Conservation (phyloP, 495 filamentous ascomycete genomes). For the Lasiosphaeria ovina region DNA sequence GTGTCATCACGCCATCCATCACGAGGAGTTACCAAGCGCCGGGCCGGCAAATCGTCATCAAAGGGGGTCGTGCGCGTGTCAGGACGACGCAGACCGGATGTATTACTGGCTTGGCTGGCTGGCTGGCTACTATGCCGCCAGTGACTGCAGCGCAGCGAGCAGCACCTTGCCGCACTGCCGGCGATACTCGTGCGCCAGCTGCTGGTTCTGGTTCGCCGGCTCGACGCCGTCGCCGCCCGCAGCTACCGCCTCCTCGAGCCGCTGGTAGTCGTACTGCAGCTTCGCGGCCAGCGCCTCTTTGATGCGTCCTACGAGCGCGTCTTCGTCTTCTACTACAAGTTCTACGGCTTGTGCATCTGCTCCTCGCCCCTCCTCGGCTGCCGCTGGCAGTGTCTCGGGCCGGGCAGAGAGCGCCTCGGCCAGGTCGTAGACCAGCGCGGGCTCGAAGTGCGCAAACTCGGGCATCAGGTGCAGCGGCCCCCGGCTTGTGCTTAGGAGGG, state of each 20-base stretch:
- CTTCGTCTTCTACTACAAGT: neutral
- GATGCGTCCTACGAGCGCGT: constrained; percentile 22
- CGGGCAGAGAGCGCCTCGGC: constrained; percentile 20
- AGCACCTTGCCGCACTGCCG: constrained; percentile 41
- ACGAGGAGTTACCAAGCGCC: too few relatives aligned
- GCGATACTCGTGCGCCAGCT: constrained; percentile 41
- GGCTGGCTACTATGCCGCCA: neutral
- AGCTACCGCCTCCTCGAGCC: constrained; percentile 33
- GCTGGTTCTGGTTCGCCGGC: constrained; percentile 38
- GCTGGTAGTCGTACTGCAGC: constrained; percentile 26
- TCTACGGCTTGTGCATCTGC: neutral
- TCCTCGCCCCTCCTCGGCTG: neutral
- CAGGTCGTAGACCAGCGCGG: constrained; percentile 39
- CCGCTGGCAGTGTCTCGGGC: constrained; percentile 16
- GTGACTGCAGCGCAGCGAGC: constrained; percentile 19
- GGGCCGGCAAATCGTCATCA: too few relatives aligned
- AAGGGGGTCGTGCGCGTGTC: too few relatives aligned
- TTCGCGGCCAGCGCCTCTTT: constrained; percentile 27
- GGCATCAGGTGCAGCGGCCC: constrained; percentile 26
- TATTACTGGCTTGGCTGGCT: neutral
- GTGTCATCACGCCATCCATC: too few relatives aligned
- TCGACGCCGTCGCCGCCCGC: constrained; percentile 20
- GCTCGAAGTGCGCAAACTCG: constrained; percentile 42
- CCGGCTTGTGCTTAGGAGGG: constrained; percentile 7
- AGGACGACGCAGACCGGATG: too few relatives aligned